These are phyloP conservation scores for Pythium dissimile DNA, from an alignment of 352 stramenopile species.

Conservation along the genomic window DNA sequence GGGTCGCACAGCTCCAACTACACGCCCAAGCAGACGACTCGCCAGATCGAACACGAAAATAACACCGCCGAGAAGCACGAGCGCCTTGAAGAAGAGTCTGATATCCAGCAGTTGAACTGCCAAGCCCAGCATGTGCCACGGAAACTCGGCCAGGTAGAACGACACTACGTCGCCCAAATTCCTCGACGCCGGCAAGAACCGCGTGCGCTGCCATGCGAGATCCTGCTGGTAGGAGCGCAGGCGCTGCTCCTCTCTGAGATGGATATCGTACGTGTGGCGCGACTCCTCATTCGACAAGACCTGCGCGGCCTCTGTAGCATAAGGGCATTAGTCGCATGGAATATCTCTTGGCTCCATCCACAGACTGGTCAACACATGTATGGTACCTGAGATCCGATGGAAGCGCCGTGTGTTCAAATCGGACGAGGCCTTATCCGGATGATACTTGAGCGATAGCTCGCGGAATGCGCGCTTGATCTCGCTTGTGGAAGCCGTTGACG, in stretches of 20 bases:
- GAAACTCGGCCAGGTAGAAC: constrained; percentile 37
- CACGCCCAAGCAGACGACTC: constrained; percentile 1
- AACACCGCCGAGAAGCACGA: constrained; percentile 21
- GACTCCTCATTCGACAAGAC: constrained; percentile 23
- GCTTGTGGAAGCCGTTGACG: constrained; percentile 13
- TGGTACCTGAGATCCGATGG: constrained; percentile 28
- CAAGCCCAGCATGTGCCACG: constrained; percentile 17
- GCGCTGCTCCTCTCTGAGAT: constrained; percentile 26
- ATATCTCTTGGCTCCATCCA: no score
- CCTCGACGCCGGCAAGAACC: constrained; percentile 2
- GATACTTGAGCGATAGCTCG: constrained; percentile 66
- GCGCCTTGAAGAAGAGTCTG: constrained; percentile 20
- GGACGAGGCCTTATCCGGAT: constrained; percentile 62
- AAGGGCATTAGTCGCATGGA: no score
- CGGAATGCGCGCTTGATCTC: constrained; percentile 64
- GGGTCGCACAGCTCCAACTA: constrained; percentile 1
- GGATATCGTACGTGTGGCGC: constrained; percentile 25
- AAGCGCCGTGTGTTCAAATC: constrained; percentile 33
- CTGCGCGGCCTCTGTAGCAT: constrained; percentile 27
- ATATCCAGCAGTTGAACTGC: constrained; percentile 21
- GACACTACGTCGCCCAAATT: constrained; percentile 1
- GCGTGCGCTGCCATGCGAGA: constrained; percentile 7
- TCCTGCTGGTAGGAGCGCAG: constrained; percentile 20
- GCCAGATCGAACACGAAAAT: constrained; percentile 32
- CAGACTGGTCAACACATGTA: neutral